Percentiles rank a stretch among this genome's conserved stretches.
Evolutionary conservation across 805 yeast species (phyloP).

Genomic region (Candida boidinii): DNA sequence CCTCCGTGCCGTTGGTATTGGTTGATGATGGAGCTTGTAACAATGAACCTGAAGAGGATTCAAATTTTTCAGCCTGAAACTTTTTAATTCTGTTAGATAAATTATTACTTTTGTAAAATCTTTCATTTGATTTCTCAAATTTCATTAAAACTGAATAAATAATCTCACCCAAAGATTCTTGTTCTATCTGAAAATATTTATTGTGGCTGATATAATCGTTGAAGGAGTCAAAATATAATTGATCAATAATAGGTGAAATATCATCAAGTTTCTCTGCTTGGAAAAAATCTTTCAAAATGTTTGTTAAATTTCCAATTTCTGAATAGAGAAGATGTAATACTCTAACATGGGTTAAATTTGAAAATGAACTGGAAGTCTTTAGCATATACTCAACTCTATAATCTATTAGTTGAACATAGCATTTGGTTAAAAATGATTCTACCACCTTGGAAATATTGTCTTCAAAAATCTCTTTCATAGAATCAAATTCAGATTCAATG

Average conservation of each 20-base stretch:
- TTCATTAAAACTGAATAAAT: slow-evolving; percentile 35
- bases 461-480: slow-evolving; percentile 64
- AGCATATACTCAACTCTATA: slow-evolving; percentile 49
- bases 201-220: slow-evolving; percentile 58
- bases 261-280: slow-evolving; percentile 36
- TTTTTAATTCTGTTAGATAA: slow-evolving; percentile 19
- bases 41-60: slow-evolving; percentile 14
- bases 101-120: slow-evolving; percentile 26
- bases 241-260: slow-evolving; percentile 50
- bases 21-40: background rate
- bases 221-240: slow-evolving; percentile 65
- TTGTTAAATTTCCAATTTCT: slow-evolving; percentile 49
- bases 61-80: slow-evolving; percentile 37
- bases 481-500: slow-evolving; percentile 62
- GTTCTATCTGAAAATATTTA: slow-evolving; percentile 64
- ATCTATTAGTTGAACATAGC: slow-evolving; percentile 65
- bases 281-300: slow-evolving; percentile 56
- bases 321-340: slow-evolving; percentile 60
- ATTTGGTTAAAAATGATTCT: slow-evolving; percentile 61
- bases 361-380: slow-evolving; percentile 51
- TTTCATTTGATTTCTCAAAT: slow-evolving; percentile 32
- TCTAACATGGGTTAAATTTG: slow-evolving; percentile 68
- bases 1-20: too few species aligned
- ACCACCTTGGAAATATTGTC: slow-evolving; percentile 54
- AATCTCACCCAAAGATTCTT: slow-evolving; percentile 52